These are phyloP conservation scores for Porcisia hertigi DNA, from an alignment of 208 protist species.

Conservation along the genomic window DNA sequence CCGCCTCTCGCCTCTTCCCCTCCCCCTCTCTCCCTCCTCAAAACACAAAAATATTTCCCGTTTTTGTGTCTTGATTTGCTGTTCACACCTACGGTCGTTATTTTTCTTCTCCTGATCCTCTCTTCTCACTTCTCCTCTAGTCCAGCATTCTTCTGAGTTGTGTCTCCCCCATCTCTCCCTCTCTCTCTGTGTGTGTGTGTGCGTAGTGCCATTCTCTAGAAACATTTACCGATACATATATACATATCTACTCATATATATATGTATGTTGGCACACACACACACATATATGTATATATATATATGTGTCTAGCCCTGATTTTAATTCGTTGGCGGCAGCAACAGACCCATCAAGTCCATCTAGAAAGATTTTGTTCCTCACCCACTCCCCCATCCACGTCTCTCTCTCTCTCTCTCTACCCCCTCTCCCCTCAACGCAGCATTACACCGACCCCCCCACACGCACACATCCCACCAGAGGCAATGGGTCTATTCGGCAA, in stretches of 20 bases:
- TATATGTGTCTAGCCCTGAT: too few species aligned
- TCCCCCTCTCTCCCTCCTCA: background rate
- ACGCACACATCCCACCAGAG: background rate
- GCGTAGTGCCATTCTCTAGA: background rate
- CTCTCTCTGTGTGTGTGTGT: background rate
- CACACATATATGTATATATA: too few species aligned
- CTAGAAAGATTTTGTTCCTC: too few species aligned
- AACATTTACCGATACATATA: background rate
- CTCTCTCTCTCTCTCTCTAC: background rate
- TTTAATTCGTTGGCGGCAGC: too few species aligned
- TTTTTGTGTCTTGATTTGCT: too few species aligned
- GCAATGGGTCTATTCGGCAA: slow-evolving; percentile 78
- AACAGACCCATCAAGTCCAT: too few species aligned
- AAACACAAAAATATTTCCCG: background rate
- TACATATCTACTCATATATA: background rate
- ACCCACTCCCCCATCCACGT: too few species aligned
- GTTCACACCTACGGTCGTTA: too few species aligned
- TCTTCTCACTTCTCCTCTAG: too few species aligned
- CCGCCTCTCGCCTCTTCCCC: background rate
- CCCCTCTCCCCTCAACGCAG: background rate
- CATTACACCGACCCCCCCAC: background rate
- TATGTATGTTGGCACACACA: too few species aligned
- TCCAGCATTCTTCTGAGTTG: too few species aligned
- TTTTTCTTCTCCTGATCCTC: too few species aligned
- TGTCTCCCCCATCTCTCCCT: background rate